phyloP scores from a whole-genome alignment of 2,329 filamentous ascomycete genomes.

The Stromatinia cepivora region DNA sequence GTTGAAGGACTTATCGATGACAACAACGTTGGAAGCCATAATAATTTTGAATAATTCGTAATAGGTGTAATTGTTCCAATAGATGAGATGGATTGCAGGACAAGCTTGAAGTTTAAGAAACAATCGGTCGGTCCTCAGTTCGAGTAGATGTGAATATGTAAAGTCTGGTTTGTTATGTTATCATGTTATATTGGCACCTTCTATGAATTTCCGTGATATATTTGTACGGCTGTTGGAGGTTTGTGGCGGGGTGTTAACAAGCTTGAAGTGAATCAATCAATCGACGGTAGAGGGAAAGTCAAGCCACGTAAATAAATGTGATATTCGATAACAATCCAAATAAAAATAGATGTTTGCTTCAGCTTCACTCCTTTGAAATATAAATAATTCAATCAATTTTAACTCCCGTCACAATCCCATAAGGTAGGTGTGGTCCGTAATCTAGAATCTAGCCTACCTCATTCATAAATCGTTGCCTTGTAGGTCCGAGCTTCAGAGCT shows the following conservation, averaged over 20 bases:
- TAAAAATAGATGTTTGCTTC: background rate
- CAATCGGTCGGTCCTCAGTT: background rate
- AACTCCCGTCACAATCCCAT: background rate
- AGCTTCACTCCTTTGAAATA: too few relatives aligned
- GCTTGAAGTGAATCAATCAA: background rate
- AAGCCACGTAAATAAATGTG: background rate
- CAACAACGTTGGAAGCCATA: conserved; percentile 87
- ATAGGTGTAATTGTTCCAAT: background rate
- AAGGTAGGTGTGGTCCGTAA: too few relatives aligned
- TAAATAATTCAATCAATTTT: background rate
- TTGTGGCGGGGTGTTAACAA: conserved; percentile 36
- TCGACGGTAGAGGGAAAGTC: background rate
- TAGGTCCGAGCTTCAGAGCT: conserved; percentile 40
- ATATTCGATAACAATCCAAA: background rate
- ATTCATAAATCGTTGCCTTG: conserved; percentile 35
- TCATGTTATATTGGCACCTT: conserved; percentile 23
- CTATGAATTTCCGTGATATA: conserved; percentile 33
- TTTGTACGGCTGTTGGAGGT: conserved; percentile 32
- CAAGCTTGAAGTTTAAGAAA: too few relatives aligned
- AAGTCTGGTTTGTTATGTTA: background rate
- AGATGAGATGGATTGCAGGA: background rate
- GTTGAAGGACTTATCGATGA: conserved; percentile 77
- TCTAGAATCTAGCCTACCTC: background rate
- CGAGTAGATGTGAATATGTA: background rate
- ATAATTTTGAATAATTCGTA: too few relatives aligned